Evolutionary conservation across 176 grass and related monocot genomes (phyloP), one percentile per base, ranked within the genome.

Genomic region (Juncus inflexus): DNA sequence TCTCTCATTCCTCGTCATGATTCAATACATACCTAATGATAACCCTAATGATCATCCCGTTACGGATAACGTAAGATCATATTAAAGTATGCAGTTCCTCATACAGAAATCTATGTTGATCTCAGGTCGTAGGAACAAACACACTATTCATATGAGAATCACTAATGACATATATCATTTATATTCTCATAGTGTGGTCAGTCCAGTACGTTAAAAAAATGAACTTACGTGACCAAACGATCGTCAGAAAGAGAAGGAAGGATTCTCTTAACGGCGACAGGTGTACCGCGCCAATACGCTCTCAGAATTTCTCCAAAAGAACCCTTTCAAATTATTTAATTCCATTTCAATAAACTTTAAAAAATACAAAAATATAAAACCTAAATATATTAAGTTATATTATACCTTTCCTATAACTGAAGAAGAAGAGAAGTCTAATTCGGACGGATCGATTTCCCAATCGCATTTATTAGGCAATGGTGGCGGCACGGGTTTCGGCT

Each of bases 291-390:
- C 95, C 95, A 99, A 72, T 90, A 86, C 60, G 95, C 95, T 94
- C 84, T 99, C 74, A 99, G 73, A 80, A 99, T 99, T 87, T 99
- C 95, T 78, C 95, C 95, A 66, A 99, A 99, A 69, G 94, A 99
- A 15, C 95, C 95, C 95, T 99, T 77, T 65, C 73, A 78, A 66
- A 66, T 28, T 5, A 71, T 28, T 28, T 28, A 28, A 28, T 28
- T 28, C 19, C 19, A 28, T 60, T 28, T 57, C 54, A 57, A 69
- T 69, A n/a, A 50, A 28, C 39, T 61, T n/a, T 58, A 77, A 41
- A 35, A 40, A 39, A 53, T 14, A 51, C 36, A 15, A 64, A 11
- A 42, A 62, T 47, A n/a, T 43, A 37, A 70, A 52, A 14, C 8
- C 15, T 7, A 13, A 54, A 52, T 13, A 6, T 37, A 54, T 67